A percentile compares a stretch with the other conserved stretches of the same genome.
Evolutionary conservation across 2,329 filamentous ascomycete genomes (phyloP).

Genomic region (Stemphylium vesicarium): DNA sequence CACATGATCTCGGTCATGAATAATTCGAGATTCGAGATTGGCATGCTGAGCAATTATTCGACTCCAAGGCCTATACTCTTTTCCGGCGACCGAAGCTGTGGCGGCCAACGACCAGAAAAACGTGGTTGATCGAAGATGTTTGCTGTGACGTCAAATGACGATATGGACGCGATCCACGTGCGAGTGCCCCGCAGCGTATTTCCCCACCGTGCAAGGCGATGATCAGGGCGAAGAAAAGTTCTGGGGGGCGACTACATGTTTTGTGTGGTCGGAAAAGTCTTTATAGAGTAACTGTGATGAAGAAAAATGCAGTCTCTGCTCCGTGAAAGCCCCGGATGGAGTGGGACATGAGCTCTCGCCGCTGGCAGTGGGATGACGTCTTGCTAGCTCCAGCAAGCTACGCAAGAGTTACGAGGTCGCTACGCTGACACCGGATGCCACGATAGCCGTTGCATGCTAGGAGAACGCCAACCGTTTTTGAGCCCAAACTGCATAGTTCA

Average conservation of each 20-base stretch:
- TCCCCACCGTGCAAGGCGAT: conserved; percentile 1
- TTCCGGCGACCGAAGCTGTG: neutral
- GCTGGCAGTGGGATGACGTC: neutral
- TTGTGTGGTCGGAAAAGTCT: neutral
- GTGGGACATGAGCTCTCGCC: neutral
- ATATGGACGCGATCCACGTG: conserved; percentile 1
- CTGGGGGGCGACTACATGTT: neutral
- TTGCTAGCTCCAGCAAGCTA: neutral
- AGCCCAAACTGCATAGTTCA: neutral
- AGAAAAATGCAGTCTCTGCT: neutral
- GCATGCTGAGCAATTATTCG: conserved; percentile 32
- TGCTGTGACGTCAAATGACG: conserved; percentile 11
- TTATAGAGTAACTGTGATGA: neutral
- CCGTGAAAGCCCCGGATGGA: neutral
- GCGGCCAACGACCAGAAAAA: neutral
- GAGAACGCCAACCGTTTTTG: neutral
- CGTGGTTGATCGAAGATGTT: neutral
- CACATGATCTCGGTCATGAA: conserved; percentile 3
- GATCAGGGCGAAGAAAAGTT: neutral
- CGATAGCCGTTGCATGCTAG: neutral
- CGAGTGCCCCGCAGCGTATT: conserved; percentile 8
- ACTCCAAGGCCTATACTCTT: neutral
- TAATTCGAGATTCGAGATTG: conserved; percentile 33
- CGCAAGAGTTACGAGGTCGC: neutral
- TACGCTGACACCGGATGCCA: neutral